Conservation (phyloP, 1,284 basidiomycete genomes). For the Marasmius tenuissimus region DNA sequence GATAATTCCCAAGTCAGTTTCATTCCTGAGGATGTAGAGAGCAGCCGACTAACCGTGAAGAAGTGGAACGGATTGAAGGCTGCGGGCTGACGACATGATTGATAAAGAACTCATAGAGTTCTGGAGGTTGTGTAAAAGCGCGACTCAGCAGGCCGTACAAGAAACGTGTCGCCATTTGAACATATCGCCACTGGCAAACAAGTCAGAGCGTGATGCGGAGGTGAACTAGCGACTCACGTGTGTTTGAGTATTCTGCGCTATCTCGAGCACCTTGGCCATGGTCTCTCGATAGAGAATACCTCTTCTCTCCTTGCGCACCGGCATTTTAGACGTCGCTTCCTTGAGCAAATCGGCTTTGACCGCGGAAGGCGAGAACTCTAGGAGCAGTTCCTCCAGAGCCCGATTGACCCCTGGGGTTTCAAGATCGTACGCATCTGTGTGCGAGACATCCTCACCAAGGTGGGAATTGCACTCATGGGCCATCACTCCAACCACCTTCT, state of each 20-base stretch:
- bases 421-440: constrained; percentile 58
- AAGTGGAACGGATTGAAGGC: constrained; percentile 73
- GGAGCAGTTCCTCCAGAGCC: constrained; percentile 45
- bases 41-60: constrained; percentile 57
- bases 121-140: constrained; percentile 67
- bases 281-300: constrained; percentile 47
- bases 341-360: constrained; percentile 45
- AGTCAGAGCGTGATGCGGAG: constrained; percentile 8
- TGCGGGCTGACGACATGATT: constrained; percentile 77
- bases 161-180: constrained; percentile 77
- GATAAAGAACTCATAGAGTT: constrained; percentile 70
- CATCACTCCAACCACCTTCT: constrained; percentile 79
- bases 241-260: constrained; percentile 67
- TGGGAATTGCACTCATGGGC: constrained; percentile 66
- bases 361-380: constrained; percentile 45
- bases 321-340: constrained; percentile 40
- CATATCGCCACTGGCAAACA: constrained; percentile 80
- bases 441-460: constrained; percentile 61
- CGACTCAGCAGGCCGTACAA: constrained; percentile 74
- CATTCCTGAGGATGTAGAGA: too few species aligned
- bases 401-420: constrained; percentile 43
- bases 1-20: constrained; percentile 12
- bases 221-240: constrained; percentile 51
- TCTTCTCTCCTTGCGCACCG: constrained; percentile 42
- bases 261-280: constrained; percentile 63